Percentiles rank a stretch among this genome's conserved stretches.
Conservation (phyloP, 352 stramenopile genomes). For the Saprolegnia parasitica region DNA sequence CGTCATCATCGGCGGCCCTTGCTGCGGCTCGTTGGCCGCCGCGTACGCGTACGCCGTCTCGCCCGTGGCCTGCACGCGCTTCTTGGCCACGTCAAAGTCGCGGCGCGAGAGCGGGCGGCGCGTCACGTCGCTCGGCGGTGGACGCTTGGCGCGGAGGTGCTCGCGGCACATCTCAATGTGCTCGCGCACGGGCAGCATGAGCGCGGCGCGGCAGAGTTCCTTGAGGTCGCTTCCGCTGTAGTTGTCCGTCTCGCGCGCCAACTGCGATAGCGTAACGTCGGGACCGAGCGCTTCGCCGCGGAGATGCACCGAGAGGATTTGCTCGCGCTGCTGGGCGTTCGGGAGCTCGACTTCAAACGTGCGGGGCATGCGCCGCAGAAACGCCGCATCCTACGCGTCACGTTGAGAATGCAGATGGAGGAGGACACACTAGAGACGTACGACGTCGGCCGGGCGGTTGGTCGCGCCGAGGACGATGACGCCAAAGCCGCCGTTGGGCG, state of each 20-base stretch:
- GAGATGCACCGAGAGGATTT: conserved; percentile 93
- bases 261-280: conserved; percentile 70
- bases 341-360: conserved; percentile 95
- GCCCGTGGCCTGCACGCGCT: conserved; percentile 82
- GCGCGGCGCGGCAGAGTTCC: conserved; percentile 77
- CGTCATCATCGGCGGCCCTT: conserved; percentile 34
- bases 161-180: conserved; percentile 64
- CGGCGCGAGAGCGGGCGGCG: conserved; percentile 72
- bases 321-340: conserved; percentile 72
- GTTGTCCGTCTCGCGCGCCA: conserved; percentile 83
- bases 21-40: conserved; percentile 37
- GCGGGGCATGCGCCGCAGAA: conserved; percentile 93
- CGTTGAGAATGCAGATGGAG: neutral
- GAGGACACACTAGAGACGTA: conserved; percentile 28
- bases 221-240: conserved; percentile 96
- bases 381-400: conserved; percentile 79
- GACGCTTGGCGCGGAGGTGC: conserved; percentile 25
- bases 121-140: neutral
- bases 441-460: conserved; percentile 88
- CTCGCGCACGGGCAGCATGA: conserved; percentile 84
- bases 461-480: conserved; percentile 97
- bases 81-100: conserved; percentile 81
- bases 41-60: conserved; percentile 79
- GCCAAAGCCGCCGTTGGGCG: conserved; percentile 63
- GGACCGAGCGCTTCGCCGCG: conserved; percentile 75